phyloP scores from a whole-genome alignment of 306 rosid species.

The Cicer yamashitae region DNA sequence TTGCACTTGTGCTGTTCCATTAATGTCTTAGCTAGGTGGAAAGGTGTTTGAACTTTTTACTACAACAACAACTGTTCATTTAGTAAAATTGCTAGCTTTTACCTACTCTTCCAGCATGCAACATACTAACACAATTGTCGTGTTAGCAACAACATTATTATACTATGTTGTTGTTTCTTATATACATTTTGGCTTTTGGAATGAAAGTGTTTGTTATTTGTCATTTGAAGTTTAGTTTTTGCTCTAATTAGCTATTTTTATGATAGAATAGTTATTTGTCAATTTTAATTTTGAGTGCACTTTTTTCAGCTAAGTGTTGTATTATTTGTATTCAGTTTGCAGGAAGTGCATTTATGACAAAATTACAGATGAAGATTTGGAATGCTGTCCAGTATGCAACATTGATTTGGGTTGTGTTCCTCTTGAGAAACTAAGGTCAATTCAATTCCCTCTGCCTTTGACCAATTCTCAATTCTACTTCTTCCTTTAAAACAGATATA shows the following conservation, averaged over 20 bases:
- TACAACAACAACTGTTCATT: conserved; percentile 37
- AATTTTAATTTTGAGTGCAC: not conserved
- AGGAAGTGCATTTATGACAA: conserved; percentile 89
- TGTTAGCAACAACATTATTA: conserved; percentile 3
- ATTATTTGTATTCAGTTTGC: conserved; percentile 69
- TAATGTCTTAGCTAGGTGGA: conserved; percentile 36
- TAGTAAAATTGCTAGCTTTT: conserved; percentile 16
- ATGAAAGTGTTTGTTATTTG: conserved; percentile 20
- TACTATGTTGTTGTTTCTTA: conserved; percentile 26
- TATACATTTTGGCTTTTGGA: conserved; percentile 18
- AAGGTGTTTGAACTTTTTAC: conserved; percentile 54
- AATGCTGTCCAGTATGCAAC: conserved; percentile 81
- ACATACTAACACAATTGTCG: not conserved
- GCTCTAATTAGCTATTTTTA: conserved; percentile 11
- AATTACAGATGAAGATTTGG: conserved; percentile 78
- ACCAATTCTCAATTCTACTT: conserved; percentile 25
- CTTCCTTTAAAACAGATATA: not conserved
- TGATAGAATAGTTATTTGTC: conserved; percentile 1
- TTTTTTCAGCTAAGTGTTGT: conserved; percentile 5
- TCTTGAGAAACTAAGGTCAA: conserved; percentile 85
- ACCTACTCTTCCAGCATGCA: conserved; percentile 41
- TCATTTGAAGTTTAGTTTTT: conserved; percentile 15
- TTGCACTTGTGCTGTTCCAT: conserved; percentile 40
- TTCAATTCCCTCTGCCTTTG: not conserved
- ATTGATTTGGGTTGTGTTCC: conserved; percentile 83